Base-by-base conservation (phyloP, 257 asterid species). In the Dorcoceras hygrometricum region DNA sequence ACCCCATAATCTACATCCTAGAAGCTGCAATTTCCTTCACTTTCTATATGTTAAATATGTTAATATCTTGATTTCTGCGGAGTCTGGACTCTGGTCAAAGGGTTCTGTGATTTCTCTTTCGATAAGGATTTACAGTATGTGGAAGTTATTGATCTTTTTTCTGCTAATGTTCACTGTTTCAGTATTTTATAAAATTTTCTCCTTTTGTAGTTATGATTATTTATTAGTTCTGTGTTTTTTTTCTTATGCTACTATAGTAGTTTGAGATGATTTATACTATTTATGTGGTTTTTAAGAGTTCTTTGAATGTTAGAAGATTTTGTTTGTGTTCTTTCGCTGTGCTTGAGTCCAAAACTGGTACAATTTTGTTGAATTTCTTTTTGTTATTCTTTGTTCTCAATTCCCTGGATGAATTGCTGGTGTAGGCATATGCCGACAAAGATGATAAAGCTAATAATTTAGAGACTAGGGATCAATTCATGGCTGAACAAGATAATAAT, bases 351-450 rank as follows among this genome's bases (percentile, higher is more conserved):
- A n/a, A 22, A 59, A 46, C 18, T 69, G 60, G 32, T 65, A 27
- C 56, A 36, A 63, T 57, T 16, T 2, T 23, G n/a, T n/a, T n/a
- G n/a, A n/a, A n/a, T 29, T 9, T 29, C 9, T 29, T 12, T 14
- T 3, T 56, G 5, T 5, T 24, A 18, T 56, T 39, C 57, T 69
- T 54, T 39, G 29, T 61, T 65, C 36, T 32, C 16, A 63, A 58
- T 63, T 57, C 67, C 29, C 63, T 69, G 75, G 61, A 73, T 75
- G 70, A 82, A 63, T 23, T 73, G 66, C 34, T 73, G 50, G 16
- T 81, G 62, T 76, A 91, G 96, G 87, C 68, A 61, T 65, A 43
- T 75, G 71, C 32, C 36, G 51, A 27, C 75, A 69, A 54, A 64
- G 84, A 72, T 9, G 78, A 71, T 23, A 73, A 77, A 73, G 69